Base-by-base conservation (phyloP, 352 stramenopile species). In the Pythium phragmitis region DNA sequence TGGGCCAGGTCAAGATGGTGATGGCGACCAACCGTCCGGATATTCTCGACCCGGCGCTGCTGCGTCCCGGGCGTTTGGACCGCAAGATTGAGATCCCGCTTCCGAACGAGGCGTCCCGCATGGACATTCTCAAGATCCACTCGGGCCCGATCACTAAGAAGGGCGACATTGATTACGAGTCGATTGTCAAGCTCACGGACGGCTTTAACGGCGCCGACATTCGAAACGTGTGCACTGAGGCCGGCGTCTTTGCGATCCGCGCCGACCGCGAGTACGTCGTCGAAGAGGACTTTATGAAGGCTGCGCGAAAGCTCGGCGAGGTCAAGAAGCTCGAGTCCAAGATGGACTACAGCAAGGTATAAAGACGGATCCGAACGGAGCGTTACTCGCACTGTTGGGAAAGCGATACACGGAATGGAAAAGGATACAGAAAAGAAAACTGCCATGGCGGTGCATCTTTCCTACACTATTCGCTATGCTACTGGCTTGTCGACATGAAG, bases 211-310 rank as follows among this genome's bases (percentile, higher is more conserved):
- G 98, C 55, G 98, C 98, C 19, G 98, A 99, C 80, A 98, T 99
- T 78, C 91, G 97, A 41, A 99, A 99, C 74, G 96, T 99, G 71
- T 99, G 96, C 83, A 98, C 92, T 41, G 92, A 98, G 72, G 89
- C 92, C 33, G 92, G 90, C 53, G 80, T 99, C 63, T 99, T 99
- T 85, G 98, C 98, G 30, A 99, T 99, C 76, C 92, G 98, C 49
- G 93, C 89, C 12, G 97, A 99, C 74, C 88, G 98, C 47, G 97
- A 99, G 71, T 99, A 99, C 83, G 96, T 99, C 26, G 76, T 99
- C 19, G 97, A 99, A 74, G 97, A 99, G 72, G 98, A 99, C 76
- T 99, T 99, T 75, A 99, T 99, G 96, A 99, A 99, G 88, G 98
- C 98, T 3, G 97, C 96, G 51, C 89, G 98, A 59, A 99, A 99